A percentile compares a stretch with the other conserved stretches of the same genome.
These are phyloP conservation scores for Protea cynaroides DNA, from an alignment of 164 flowering plant genomes.

Conservation along the genomic window DNA sequence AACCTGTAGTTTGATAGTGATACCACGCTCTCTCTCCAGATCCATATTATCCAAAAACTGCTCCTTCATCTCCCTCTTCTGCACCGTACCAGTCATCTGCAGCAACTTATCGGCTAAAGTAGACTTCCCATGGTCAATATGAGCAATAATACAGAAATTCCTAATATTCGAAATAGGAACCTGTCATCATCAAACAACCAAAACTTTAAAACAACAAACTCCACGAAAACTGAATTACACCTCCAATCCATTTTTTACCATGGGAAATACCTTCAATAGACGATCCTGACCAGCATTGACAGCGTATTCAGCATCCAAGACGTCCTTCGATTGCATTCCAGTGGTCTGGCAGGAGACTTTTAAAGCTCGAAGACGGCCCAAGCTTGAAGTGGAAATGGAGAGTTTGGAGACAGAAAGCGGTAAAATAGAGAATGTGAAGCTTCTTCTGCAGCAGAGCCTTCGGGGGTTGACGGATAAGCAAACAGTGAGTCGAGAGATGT, in stretches of 20 bases:
- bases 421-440: background rate
- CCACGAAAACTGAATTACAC: no score
- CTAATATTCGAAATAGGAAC: conserved; percentile 82
- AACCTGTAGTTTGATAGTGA: conserved; percentile 95
- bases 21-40: conserved; percentile 94
- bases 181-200: conserved; percentile 27
- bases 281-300: conserved; percentile 34
- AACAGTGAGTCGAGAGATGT: background rate
- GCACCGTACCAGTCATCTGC: conserved; percentile 87
- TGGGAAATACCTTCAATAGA: conserved; percentile 25
- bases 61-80: conserved; percentile 88
- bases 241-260: no score
- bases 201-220: background rate
- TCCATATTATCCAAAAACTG: conserved; percentile 99
- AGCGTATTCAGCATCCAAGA: conserved; percentile 6
- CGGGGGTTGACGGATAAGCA: background rate
- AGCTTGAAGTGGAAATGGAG: background rate
- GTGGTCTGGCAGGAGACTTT: conserved; percentile 23
- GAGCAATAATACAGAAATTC: conserved; percentile 91
- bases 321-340: conserved; percentile 20
- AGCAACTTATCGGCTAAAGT: conserved; percentile 91
- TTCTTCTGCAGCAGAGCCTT: background rate
- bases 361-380: background rate
- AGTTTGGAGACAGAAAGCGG: background rate
- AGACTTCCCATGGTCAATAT: conserved; percentile 97